A percentile compares a stretch with the other conserved stretches of the same genome.
phyloP scores from a whole-genome alignment of 106 monocot genomes.

The Agapanthus africanus region DNA sequence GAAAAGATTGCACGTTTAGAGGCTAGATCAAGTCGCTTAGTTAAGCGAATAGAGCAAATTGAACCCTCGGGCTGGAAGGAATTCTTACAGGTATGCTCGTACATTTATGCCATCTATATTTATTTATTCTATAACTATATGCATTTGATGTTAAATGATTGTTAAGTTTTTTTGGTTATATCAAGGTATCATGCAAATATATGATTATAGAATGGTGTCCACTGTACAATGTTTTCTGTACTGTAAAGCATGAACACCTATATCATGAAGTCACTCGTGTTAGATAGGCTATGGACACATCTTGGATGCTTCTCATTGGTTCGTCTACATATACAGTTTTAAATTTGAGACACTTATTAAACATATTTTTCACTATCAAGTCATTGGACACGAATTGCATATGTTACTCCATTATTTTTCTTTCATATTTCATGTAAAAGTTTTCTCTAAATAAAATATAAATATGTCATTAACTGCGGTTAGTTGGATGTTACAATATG shows the following conservation, averaged over 20 bases:
- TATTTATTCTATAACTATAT: too few species aligned
- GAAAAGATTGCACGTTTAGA: constrained; percentile 77
- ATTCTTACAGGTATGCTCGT: constrained; percentile 73
- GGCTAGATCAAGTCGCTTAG: constrained; percentile 61
- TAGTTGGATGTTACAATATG: too few species aligned
- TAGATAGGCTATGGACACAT: background rate
- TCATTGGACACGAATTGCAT: too few species aligned
- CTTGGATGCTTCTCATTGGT: background rate
- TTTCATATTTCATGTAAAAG: constrained; percentile 1
- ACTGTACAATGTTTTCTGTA: background rate
- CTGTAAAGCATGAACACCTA: background rate
- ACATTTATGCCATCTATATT: too few species aligned
- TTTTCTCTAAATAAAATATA: too few species aligned
- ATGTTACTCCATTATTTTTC: background rate
- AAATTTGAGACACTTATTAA: too few species aligned
- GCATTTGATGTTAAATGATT: background rate
- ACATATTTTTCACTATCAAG: too few species aligned
- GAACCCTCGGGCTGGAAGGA: constrained; percentile 99
- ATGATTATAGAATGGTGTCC: background rate
- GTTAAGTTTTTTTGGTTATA: background rate
- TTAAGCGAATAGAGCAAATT: constrained; percentile 73
- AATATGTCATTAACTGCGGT: too few species aligned
- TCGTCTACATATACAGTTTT: too few species aligned
- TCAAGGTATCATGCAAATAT: background rate
- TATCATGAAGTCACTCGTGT: background rate